Base-by-base conservation (phyloP, 129 eudicot genomes). In the Glebionis coronaria region DNA sequence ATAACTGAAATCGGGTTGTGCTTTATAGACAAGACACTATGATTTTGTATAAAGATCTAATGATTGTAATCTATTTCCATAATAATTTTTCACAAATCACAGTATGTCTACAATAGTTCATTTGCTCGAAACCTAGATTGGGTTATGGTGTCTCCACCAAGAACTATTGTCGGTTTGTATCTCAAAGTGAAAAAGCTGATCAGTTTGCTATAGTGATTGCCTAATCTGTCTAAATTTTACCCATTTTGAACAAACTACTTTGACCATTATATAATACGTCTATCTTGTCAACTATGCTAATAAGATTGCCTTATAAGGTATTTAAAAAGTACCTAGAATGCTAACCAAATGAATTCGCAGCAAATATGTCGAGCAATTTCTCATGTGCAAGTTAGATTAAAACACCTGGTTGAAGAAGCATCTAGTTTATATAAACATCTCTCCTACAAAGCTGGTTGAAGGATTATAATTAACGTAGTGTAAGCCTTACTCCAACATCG, bases 281-380 rank as follows among this genome's bases (percentile, higher is more conserved):
- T 5, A 4, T 28, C 31, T 28, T 28, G 31, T 5, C 31, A 28
- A 62, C 9, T 63, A 51, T 29, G 63, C 31, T 40, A 51, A n/a
- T 2, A n/a, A 46, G 13, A n/a, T 23, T 45, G 15, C 56, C 21
- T 56, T 46, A 20, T 18, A 46, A 27, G n/a, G 35, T 15, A 21
- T 23, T 50, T 19, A 31, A 67, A 23, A 65, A 54, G 51, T 83
- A 92, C 97, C 96, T 91, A 94, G 81, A 83, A 91, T 61, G 84
- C 97, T 96, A 88, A 61, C 97, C 96, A 67, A 81, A 88, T 14
- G 97, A 91, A 84, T 88, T 91, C 55, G 88, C 97, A n/a, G 88
- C 94, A 82, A 91, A 91, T 76, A 91, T 88, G 68, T 91, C 96
- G 29, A 88, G 96, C 79, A 86, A 67, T 78, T 83, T 91, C 53